Evolutionary conservation across 805 yeast species (phyloP).

Genomic region (Kodamaea hsintzibuensis): DNA sequence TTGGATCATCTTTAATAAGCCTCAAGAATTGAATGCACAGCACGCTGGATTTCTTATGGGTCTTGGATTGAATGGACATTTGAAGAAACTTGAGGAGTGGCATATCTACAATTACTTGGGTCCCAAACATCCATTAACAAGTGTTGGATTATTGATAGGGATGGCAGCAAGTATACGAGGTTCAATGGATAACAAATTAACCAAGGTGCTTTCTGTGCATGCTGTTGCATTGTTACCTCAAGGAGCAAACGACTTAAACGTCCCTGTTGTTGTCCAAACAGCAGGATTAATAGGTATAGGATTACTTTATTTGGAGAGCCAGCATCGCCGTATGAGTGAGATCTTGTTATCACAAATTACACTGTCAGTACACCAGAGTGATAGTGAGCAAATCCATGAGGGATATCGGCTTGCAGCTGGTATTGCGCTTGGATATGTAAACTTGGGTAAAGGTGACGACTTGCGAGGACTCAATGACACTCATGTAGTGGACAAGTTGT

Average conservation of each 20-base stretch:
- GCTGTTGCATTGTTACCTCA: slow-evolving; percentile 87
- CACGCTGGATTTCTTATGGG: slow-evolving; percentile 97
- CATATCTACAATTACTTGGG: slow-evolving; percentile 91
- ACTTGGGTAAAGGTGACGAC: slow-evolving; percentile 72
- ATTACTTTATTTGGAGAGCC: slow-evolving; percentile 71
- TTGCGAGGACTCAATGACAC: slow-evolving; percentile 61
- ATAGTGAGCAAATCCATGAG: slow-evolving; percentile 62
- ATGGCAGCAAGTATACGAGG: slow-evolving; percentile 88
- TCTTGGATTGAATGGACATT: slow-evolving; percentile 87
- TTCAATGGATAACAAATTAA: slow-evolving; percentile 79
- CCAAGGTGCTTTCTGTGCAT: slow-evolving; percentile 91
- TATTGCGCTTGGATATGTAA: slow-evolving; percentile 79
- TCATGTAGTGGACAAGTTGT: slow-evolving; percentile 59
- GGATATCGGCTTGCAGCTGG: slow-evolving; percentile 89
- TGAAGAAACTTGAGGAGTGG: slow-evolving; percentile 87
- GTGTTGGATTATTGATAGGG: slow-evolving; percentile 86
- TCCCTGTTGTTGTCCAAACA: slow-evolving; percentile 78
- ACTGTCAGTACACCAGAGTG: slow-evolving; percentile 54
- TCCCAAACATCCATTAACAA: slow-evolving; percentile 80
- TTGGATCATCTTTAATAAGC: slow-evolving; percentile 89
- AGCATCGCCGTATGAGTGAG: slow-evolving; percentile 85
- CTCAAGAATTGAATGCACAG: slow-evolving; percentile 66
- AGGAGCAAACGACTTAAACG: slow-evolving; percentile 88
- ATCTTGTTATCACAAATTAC: slow-evolving; percentile 69
- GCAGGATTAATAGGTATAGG: slow-evolving; percentile 94